Conservation (phyloP, 2,329 filamentous ascomycete genomes). For the Colletotrichum aenigma region DNA sequence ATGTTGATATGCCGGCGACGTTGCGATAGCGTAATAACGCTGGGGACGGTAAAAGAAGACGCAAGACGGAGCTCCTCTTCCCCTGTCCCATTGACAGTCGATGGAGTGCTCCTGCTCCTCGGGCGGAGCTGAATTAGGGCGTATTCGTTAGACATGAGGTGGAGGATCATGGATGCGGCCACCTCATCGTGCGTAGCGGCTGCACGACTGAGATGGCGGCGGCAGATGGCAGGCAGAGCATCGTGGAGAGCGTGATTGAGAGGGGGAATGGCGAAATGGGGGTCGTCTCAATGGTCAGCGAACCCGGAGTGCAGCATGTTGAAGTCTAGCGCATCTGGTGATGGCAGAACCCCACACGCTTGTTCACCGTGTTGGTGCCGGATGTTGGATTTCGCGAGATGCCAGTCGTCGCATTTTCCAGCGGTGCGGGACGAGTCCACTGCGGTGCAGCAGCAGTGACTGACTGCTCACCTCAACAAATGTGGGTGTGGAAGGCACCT, state of each 20-base stretch:
- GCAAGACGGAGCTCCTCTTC: neutral
- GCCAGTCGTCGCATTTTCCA: constrained; percentile 3
- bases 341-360: neutral
- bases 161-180: neutral
- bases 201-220: constrained; percentile 1
- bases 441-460: neutral
- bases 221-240: neutral
- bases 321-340: neutral
- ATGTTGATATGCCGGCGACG: neutral
- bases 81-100: neutral
- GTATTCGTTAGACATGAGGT: neutral
- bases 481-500: neutral
- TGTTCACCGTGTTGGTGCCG: neutral
- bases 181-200: constrained; percentile 9
- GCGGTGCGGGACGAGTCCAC: constrained; percentile 6
- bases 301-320: neutral
- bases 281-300: neutral
- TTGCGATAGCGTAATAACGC: neutral
- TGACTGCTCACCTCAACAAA: neutral
- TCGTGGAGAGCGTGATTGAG: neutral
- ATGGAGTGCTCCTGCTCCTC: neutral
- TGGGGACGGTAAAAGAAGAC: neutral
- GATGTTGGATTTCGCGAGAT: neutral
- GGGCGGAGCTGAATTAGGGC: neutral
- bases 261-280: constrained; percentile 12